Base-by-base conservation (phyloP, 495 filamentous ascomycete genomes). In the Talaromyces adpressus region DNA sequence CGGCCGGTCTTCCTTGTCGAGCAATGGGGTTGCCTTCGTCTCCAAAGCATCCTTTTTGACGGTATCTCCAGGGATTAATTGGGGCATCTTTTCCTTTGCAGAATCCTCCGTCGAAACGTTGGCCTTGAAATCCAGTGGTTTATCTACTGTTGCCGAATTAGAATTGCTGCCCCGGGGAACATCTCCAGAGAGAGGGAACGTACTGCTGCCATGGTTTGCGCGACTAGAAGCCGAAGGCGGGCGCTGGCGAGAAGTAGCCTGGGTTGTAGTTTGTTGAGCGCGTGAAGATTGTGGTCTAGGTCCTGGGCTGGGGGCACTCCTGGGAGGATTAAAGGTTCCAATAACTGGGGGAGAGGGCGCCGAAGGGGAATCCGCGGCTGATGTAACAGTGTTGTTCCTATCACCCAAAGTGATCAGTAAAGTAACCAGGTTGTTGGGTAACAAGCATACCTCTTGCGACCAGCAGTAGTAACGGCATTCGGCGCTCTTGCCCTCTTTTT, bases 401-500 rank as follows among this genome's bases (percentile, higher is more conserved):
- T 12, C 12, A 47, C 4, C 45, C 14, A 16, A 45, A 9, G 45
- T 4, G 3, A 49, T 49, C 45, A 49, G 45, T 49, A 49, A 49
- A 49, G n/a, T 7, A 47, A 18, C 18, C n/a, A 20, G 41, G 6
- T 20, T 47, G 18, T 18, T 47, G 1, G n/a, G 16, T 45, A 45
- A 9, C 49, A 30, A 63, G 71, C 84, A 69, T 80, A 89, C 89
- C 85, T 91, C 77, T 91, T 92, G 73, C 90, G 89, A 51, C 84
- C 79, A 60, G 81, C 79, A 49, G 81, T 81, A 45, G 85, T 82
- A 14, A 80, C 80, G 3, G 81, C 65, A 67, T 78, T 80, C 9
- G 86, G 84, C 14, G 86, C 84, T 11, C 89, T 84, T 57, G 84
- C 80, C 69, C 89, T 86, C 70, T 90, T 88, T 80, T 91, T 92